Conservation (phyloP, 306 rosid genomes). For the Psophocarpus tetragonolobus region DNA sequence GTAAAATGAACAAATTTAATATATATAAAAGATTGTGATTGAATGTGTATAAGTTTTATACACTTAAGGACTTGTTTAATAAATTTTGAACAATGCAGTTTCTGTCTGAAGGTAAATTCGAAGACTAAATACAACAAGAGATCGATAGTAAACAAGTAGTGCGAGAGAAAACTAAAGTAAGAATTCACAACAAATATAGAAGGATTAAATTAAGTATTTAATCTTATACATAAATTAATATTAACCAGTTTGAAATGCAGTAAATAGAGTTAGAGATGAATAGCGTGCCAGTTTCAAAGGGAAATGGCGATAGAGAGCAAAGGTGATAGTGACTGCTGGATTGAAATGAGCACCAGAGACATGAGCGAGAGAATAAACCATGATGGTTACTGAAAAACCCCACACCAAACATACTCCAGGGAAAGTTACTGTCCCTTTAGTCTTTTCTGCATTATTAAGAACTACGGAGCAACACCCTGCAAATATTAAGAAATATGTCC, state of each 20-base stretch:
- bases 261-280: neutral
- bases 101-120: no score
- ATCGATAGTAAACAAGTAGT: no score
- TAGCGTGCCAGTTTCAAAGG: constrained; percentile 47
- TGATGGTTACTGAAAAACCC: constrained; percentile 53
- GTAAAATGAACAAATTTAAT: no score
- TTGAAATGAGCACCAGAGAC: constrained; percentile 75
- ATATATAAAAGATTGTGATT: no score
- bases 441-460: constrained; percentile 46
- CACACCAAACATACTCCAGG: constrained; percentile 58
- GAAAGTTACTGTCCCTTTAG: constrained; percentile 52
- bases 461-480: constrained; percentile 57
- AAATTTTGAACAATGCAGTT: no score
- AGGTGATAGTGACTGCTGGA: constrained; percentile 57
- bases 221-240: neutral
- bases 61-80: no score
- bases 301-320: constrained; percentile 50
- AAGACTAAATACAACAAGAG: no score
- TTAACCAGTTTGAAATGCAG: neutral
- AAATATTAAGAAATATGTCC: constrained; percentile 63
- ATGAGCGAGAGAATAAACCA: constrained; percentile 65
- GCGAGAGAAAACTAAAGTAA: no score
- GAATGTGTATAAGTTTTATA: no score
- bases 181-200: no score
- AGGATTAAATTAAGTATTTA: no score